Percentiles rank a stretch among this genome's conserved stretches.
Conservation (phyloP, 1,139 yeast genomes). For the Martiniozyma asiatica region DNA sequence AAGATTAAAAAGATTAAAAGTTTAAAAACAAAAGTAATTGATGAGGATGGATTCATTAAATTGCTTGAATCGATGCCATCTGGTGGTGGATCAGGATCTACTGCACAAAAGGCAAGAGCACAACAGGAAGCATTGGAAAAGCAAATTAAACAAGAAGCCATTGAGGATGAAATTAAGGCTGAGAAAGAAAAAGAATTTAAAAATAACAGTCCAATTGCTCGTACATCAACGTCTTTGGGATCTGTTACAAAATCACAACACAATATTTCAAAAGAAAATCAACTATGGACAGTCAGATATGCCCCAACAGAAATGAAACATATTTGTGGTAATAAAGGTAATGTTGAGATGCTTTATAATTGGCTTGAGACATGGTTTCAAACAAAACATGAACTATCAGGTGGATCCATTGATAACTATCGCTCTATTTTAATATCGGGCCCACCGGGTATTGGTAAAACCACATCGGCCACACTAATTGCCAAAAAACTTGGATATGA, state of each 20-base stretch:
- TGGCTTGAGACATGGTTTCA: slow-evolving; percentile 80
- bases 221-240: slow-evolving; percentile 4
- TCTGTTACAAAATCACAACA: slow-evolving; percentile 13
- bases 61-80: slow-evolving; percentile 74
- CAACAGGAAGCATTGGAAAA: slow-evolving; percentile 44
- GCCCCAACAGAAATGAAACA: slow-evolving; percentile 72
- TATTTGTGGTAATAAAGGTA: slow-evolving; percentile 84
- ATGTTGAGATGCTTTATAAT: slow-evolving; percentile 46
- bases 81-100: slow-evolving; percentile 78
- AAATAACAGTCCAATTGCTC: slow-evolving; percentile 8
- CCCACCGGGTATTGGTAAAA: slow-evolving; percentile 78
- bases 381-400: slow-evolving; percentile 37
- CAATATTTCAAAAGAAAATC: slow-evolving; percentile 33
- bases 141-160: slow-evolving; percentile 26
- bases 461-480: slow-evolving; percentile 67
- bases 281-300: slow-evolving; percentile 85
- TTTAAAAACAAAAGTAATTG: slow-evolving; percentile 65
- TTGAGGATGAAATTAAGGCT: slow-evolving; percentile 17
- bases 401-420: slow-evolving; percentile 27
- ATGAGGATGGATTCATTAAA: slow-evolving; percentile 75
- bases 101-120: slow-evolving; percentile 59
- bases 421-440: slow-evolving; percentile 82
- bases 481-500: slow-evolving; percentile 62
- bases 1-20: slow-evolving; percentile 72
- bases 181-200: slow-evolving; percentile 2